These are phyloP conservation scores for Stemphylium lycopersici DNA, from an alignment of 2,329 filamentous ascomycete genomes.

Conservation along the genomic window DNA sequence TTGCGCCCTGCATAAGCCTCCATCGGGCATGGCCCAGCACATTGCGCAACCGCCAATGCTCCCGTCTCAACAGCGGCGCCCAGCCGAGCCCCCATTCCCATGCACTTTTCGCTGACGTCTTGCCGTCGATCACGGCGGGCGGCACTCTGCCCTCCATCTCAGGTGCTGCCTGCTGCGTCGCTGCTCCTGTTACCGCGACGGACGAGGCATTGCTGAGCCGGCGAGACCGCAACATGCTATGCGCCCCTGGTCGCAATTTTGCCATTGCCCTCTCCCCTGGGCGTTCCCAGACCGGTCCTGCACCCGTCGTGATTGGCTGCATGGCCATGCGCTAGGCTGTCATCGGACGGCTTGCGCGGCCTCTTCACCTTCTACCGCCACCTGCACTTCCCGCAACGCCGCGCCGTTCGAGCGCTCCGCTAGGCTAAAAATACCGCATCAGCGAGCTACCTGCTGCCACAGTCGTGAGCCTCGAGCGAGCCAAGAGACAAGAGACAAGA, in stretches of 20 bases:
- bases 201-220: slow-evolving; percentile 1
- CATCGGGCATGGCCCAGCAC: slow-evolving; percentile 23
- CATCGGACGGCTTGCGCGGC: slow-evolving; percentile 15
- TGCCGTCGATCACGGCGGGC: background rate
- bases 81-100: background rate
- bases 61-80: slow-evolving; percentile 13
- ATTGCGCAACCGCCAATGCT: slow-evolving; percentile 16
- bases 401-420: slow-evolving; percentile 6
- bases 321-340: background rate
- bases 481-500: too few relatives aligned
- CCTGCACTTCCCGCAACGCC: slow-evolving; percentile 4
- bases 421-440: slow-evolving; percentile 5
- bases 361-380: slow-evolving; percentile 4
- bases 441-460: background rate
- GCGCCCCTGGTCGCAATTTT: slow-evolving; percentile 8
- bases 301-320: slow-evolving; percentile 4
- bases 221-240: background rate
- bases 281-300: slow-evolving; percentile 6
- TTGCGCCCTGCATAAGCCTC: slow-evolving; percentile 25
- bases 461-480: background rate
- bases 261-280: slow-evolving; percentile 13
- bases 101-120: slow-evolving; percentile 3
- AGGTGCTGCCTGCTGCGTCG: background rate
- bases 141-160: background rate
- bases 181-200: background rate